Conservation (phyloP, 306 rosid species). For the Rosa multiflora region DNA sequence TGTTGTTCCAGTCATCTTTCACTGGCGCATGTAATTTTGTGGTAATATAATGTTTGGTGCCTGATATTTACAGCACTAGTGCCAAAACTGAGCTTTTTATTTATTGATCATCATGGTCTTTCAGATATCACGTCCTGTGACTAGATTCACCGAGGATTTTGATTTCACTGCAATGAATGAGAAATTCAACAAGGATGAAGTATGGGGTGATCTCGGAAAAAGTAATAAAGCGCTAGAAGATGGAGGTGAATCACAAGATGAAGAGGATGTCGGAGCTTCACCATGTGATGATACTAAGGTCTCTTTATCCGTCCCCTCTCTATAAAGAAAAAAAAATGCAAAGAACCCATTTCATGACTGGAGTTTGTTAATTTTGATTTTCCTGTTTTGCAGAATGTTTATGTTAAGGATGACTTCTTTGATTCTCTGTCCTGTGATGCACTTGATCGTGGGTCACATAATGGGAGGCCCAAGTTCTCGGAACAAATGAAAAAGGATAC, state of each 20-base stretch:
- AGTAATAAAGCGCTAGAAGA: slow-evolving; percentile 55
- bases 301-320: background rate
- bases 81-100: slow-evolving; percentile 3
- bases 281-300: slow-evolving; percentile 49
- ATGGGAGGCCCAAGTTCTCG: slow-evolving; percentile 70
- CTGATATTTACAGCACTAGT: background rate
- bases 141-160: slow-evolving; percentile 85
- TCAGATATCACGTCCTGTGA: slow-evolving; percentile 60
- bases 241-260: slow-evolving; percentile 38
- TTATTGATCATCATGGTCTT: background rate
- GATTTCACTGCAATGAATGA: slow-evolving; percentile 95
- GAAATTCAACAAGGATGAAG: slow-evolving; percentile 96
- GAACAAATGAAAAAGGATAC: slow-evolving; percentile 82
- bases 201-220: slow-evolving; percentile 95
- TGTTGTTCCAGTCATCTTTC: background rate
- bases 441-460: slow-evolving; percentile 41
- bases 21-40: background rate
- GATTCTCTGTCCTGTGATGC: slow-evolving; percentile 68
- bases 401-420: slow-evolving; percentile 80
- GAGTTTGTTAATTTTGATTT: background rate
- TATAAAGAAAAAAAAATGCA: background rate
- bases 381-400: slow-evolving; percentile 9
- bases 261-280: slow-evolving; percentile 41
- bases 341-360: background rate
- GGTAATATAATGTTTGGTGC: background rate